Percentiles rank a stretch among this genome's conserved stretches.
Evolutionary conservation across 345 rosid species (phyloP).

Genomic region (Reutealis trisperma): DNA sequence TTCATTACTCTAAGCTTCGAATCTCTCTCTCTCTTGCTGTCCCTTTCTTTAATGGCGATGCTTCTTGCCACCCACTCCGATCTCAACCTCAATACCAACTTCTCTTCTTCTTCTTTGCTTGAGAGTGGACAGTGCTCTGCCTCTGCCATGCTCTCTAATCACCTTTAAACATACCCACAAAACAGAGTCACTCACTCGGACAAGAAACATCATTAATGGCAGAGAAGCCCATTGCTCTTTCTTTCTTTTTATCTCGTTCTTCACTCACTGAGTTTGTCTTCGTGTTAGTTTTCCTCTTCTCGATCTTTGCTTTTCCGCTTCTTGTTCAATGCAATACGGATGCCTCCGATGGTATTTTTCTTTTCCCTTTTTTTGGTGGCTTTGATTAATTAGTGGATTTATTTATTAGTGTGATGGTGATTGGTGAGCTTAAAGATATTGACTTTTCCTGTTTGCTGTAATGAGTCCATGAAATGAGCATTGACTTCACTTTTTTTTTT

Average conservation of each 20-base stretch:
- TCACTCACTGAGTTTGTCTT: slow-evolving; percentile 20
- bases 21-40: slow-evolving; percentile 31
- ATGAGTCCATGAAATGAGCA: slow-evolving; percentile 14
- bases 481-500: background rate
- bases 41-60: slow-evolving; percentile 52
- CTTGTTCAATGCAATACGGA: slow-evolving; percentile 43
- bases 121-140: slow-evolving; percentile 12
- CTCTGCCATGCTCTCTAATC: slow-evolving; percentile 24
- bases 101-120: slow-evolving; percentile 23
- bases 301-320: slow-evolving; percentile 23
- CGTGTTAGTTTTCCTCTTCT: slow-evolving; percentile 9
- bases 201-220: slow-evolving; percentile 18
- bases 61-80: slow-evolving; percentile 32
- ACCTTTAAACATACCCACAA: slow-evolving; percentile 12
- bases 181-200: background rate
- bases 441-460: slow-evolving; percentile 6
- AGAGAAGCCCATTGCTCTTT: background rate
- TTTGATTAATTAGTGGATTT: background rate
- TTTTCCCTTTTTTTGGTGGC: background rate
- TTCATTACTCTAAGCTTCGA: slow-evolving; percentile 41
- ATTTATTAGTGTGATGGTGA: slow-evolving; percentile 7
- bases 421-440: slow-evolving; percentile 11
- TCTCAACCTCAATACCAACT: slow-evolving; percentile 16
- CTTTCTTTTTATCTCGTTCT: slow-evolving; percentile 11
- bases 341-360: slow-evolving; percentile 40